These are phyloP conservation scores for Actinidia arguta DNA, from an alignment of 179 eudicot species.

Conservation along the genomic window DNA sequence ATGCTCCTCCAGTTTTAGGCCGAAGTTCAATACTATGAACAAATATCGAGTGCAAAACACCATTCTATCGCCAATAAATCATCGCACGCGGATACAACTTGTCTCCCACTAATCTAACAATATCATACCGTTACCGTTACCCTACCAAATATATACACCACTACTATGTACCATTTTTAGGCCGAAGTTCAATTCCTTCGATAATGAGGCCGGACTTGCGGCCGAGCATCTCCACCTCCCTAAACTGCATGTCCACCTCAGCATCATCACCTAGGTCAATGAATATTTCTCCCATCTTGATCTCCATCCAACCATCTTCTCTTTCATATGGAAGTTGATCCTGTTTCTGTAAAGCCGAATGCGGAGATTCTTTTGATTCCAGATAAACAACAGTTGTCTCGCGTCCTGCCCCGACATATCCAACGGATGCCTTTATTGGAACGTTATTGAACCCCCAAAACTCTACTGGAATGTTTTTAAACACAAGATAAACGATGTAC, in stretches of 20 bases:
- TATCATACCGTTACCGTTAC: too few relatives aligned
- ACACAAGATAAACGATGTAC: conserved; percentile 30
- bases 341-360: neutral
- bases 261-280: conserved; percentile 31
- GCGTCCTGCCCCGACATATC: neutral
- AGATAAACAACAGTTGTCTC: neutral
- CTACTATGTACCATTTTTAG: conserved; percentile 5
- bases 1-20: too few relatives aligned
- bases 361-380: neutral
- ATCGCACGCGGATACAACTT: too few relatives aligned
- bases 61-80: too few relatives aligned
- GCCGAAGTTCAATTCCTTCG: conserved; percentile 57
- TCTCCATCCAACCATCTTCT: conserved; percentile 46
- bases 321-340: conserved; percentile 27
- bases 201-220: conserved; percentile 53
- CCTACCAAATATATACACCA: too few relatives aligned
- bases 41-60: too few relatives aligned
- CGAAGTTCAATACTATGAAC: too few relatives aligned
- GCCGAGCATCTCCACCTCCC: conserved; percentile 28
- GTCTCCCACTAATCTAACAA: too few relatives aligned
- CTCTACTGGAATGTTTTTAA: neutral
- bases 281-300: conserved; percentile 50
- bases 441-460: neutral
- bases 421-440: conserved; percentile 11
- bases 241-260: conserved; percentile 42